These are phyloP conservation scores for Ostreobium quekettii DNA, from an alignment of 139 green algal genomes.

Conservation along the genomic window DNA sequence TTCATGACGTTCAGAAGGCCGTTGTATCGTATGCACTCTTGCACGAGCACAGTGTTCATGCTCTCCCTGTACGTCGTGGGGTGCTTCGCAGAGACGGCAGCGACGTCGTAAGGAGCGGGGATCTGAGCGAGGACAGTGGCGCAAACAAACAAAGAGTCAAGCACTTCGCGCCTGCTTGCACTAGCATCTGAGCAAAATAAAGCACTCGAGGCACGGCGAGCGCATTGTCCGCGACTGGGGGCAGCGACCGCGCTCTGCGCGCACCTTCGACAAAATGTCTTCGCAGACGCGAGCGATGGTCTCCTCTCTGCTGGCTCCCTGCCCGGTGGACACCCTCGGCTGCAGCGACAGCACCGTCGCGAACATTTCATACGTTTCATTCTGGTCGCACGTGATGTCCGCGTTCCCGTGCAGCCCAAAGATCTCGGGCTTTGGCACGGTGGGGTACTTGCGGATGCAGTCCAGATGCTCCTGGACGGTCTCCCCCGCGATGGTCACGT, in stretches of 20 bases:
- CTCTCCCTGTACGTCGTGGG: conserved; percentile 70
- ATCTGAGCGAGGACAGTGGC: conserved; percentile 11
- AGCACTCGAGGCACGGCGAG: no score
- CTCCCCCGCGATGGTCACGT: conserved; percentile 40
- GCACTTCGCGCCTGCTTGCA: neutral
- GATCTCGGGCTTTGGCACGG: conserved; percentile 67
- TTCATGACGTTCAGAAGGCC: conserved; percentile 50
- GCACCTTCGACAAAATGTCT: conserved; percentile 47
- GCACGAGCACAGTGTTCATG: conserved; percentile 83
- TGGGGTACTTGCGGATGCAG: conserved; percentile 62
- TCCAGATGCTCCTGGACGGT: conserved; percentile 28
- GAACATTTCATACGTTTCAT: conserved; percentile 72
- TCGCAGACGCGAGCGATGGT: conserved; percentile 38
- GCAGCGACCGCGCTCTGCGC: no score
- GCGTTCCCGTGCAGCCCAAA: conserved; percentile 81
- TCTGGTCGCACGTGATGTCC: conserved; percentile 83
- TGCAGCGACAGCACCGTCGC: conserved; percentile 65
- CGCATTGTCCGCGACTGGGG: no score
- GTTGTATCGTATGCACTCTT: conserved; percentile 69
- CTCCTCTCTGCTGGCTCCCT: conserved; percentile 31
- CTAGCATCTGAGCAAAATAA: neutral
- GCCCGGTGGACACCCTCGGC: conserved; percentile 42
- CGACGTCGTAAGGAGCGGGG: conserved; percentile 46
- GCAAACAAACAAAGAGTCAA: no score
- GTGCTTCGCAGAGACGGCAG: conserved; percentile 46